Base-by-base conservation (phyloP, 306 rosid species). In the Astragalus glycyphyllos region DNA sequence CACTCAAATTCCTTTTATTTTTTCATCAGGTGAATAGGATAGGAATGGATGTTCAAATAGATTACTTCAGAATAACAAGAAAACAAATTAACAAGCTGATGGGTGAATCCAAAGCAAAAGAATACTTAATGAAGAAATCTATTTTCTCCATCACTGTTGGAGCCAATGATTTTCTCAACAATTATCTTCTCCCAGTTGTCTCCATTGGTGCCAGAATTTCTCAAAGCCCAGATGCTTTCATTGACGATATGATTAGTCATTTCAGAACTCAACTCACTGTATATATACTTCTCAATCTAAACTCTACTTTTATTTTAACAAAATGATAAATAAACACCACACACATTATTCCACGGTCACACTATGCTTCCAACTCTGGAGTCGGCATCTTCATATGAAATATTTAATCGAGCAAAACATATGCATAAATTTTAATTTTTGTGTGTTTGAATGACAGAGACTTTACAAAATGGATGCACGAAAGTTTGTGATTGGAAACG, bases 31-130 rank as follows among this genome's bases (percentile, higher is more conserved):
- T 94, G 54, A 94, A 94, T 72, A 77, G 97, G 72, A 47, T 94
- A 57, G 97, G 99, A 77, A 70, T 94, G 97, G 97, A 94, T 61
- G 12, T 91, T 68, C 99, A 94, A 60, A 76, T 94, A 61, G 99
- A 94, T 77, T 91, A 84, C 72, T 94, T 80, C 87, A 86, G 81
- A 82, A 44, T 77, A 48, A 94, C 99, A 62, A 87, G 97, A 59
- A 91, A 83, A 78, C 74, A 89, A 78, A 53, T 91, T 40, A 87
- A 87, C 68, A 73, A 91, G 54, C 38, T 91, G 59, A 17, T 94
- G 68, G 96, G 97, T 34, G 50, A 77, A 71, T 72, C 88, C 4
- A 74, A 89, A 56, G 96, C 99, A 0, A 86, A 76, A 63, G 90
- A 87, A 0, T 83, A 67, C 65, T 54, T 94, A 6, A 71, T 12